These are phyloP conservation scores for Microdochium bolleyi DNA, from an alignment of 2,329 filamentous ascomycete genomes.

Conservation along the genomic window DNA sequence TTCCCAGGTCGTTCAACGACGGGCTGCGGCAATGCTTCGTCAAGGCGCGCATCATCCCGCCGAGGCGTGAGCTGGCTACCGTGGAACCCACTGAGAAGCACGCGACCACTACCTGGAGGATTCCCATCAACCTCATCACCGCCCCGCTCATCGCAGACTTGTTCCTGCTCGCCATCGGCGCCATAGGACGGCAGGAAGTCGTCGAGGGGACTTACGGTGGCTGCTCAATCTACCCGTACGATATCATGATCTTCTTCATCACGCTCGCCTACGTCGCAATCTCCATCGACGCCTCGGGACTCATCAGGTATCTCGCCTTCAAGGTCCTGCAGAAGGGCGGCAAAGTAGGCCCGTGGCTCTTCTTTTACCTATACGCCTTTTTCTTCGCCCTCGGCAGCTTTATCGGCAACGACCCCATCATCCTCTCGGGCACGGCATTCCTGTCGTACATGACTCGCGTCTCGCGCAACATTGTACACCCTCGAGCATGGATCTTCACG, in stretches of 20 bases:
- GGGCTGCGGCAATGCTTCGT: constrained; percentile 33
- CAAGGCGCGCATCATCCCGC: constrained; percentile 42
- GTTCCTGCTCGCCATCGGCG: constrained; percentile 60
- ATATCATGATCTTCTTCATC: constrained; percentile 70
- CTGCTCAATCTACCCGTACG: constrained; percentile 58
- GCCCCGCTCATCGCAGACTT: constrained; percentile 64
- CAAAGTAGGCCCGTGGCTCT: constrained; percentile 57
- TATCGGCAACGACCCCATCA: constrained; percentile 70
- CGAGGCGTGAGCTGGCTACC: constrained; percentile 13
- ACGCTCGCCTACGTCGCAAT: constrained; percentile 70
- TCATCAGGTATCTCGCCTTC: constrained; percentile 64
- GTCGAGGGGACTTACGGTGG: constrained; percentile 60
- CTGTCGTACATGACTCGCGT: constrained; percentile 71
- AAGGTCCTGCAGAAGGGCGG: constrained; percentile 62
- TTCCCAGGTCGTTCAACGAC: constrained; percentile 44
- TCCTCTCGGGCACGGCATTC: constrained; percentile 66
- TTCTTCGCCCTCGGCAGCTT: constrained; percentile 61
- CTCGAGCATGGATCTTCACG: constrained; percentile 64
- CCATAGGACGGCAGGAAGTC: constrained; percentile 60
- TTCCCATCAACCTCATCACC: constrained; percentile 65
- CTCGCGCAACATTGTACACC: constrained; percentile 63
- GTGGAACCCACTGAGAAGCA: neutral
- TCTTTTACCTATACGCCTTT: constrained; percentile 66
- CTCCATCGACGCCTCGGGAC: constrained; percentile 66
- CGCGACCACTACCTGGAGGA: constrained; percentile 37